Evolutionary conservation across 116 monocot genomes (phyloP), one percentile per base, ranked within the genome.

Genomic region (Thalassia testudinum): DNA sequence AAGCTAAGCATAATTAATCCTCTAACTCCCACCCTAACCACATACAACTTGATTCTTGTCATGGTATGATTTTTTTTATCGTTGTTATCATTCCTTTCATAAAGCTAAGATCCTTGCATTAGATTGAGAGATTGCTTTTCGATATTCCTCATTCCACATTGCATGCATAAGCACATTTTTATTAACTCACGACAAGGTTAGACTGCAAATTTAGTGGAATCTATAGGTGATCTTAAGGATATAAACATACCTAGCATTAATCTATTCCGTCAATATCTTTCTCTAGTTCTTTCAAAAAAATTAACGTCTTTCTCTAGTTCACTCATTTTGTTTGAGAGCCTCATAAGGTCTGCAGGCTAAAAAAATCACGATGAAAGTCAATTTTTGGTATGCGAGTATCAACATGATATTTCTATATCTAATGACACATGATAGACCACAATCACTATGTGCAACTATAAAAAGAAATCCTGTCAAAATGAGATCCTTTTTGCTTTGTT

Each of bases 401-500:
- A 17, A 24, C 40, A 14, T 14, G 14, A 40, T 7, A 14, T 40
- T 40, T 14, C 40, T 40, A 40, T 40, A 7, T 8, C 14, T 7
- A 40, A 21, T 34, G 16, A 47, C 20, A 11, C 18, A 21, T 13
- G 34, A 24, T n/a, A 24, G 26, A 97, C 97, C 89, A 89, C 97
- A 55, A 86, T 65, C 25, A 89, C 19, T 26, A 63, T 72, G 12
- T 72, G 75, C 81, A 97, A 64, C 90, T 89, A 47, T 75, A 89
- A 62, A 97, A 73, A 56, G 97, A 78, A 54, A 97, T 85, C 75
- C 79, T 74, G 10, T 80, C 70, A 97, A 28, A n/a, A n/a, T n/a
- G 26, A 77, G 66, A 26, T 86, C 90, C 43, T 64, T 11, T 75
- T 77, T 65, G 89, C 97, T 80, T 97, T 97, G 66, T 97, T 82